These are phyloP conservation scores for Globisporangium nunn DNA, from an alignment of 352 stramenopile genomes.

Conservation along the genomic window DNA sequence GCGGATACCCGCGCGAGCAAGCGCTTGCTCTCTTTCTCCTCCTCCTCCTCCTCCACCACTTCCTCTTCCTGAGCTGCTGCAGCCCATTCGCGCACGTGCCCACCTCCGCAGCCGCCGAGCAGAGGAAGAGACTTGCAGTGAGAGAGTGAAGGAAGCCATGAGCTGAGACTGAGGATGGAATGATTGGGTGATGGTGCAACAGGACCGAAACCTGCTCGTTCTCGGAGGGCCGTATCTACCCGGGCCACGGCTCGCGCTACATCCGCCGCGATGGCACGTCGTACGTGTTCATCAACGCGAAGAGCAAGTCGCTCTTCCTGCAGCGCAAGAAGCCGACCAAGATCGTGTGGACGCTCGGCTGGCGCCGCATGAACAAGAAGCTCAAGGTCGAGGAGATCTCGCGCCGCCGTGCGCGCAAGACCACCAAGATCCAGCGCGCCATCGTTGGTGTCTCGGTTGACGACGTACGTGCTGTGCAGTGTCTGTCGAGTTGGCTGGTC, in stretches of 20 bases:
- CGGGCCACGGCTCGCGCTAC: conserved; percentile 98
- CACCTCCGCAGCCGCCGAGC: not conserved
- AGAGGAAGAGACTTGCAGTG: not conserved
- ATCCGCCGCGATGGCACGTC: conserved; percentile 96
- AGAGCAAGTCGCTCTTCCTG: conserved; percentile 97
- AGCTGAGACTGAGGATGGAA: not conserved
- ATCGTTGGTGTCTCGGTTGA: conserved; percentile 96
- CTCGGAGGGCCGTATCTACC: conserved; percentile 94
- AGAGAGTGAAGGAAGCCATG: not conserved
- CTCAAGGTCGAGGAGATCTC: conserved; percentile 89
- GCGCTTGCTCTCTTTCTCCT: too few species aligned
- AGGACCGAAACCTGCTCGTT: conserved; percentile 90
- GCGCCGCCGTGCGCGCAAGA: conserved; percentile 87
- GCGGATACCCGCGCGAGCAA: too few species aligned
- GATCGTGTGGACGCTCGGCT: conserved; percentile 97
- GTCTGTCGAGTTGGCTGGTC: not conserved
- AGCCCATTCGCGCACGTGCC: too few species aligned
- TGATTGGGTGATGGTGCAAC: not conserved
- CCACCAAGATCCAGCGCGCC: conserved; percentile 95
- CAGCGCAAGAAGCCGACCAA: conserved; percentile 99
- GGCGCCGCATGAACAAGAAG: conserved; percentile 99
- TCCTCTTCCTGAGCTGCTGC: not conserved
- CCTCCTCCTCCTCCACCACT: not conserved
- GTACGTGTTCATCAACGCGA: conserved; percentile 94
- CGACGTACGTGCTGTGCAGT: conserved; percentile 53